These are phyloP conservation scores for Bipolaris sorokiniana DNA, from an alignment of 2,329 filamentous ascomycete species.

Conservation along the genomic window DNA sequence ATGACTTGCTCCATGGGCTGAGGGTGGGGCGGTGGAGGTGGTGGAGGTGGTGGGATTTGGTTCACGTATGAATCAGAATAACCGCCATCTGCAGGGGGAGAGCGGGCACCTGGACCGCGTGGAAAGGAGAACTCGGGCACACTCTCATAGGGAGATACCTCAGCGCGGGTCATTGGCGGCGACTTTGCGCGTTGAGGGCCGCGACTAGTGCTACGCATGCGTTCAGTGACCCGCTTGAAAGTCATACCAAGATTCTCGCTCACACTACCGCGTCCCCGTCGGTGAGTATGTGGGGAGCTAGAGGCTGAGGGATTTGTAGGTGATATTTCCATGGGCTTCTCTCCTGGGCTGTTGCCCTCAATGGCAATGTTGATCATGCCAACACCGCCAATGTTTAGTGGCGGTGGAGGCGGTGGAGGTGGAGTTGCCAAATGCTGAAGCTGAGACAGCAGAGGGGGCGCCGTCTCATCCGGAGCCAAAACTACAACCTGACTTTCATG, in stretches of 20 bases:
- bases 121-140: slow-evolving; percentile 45
- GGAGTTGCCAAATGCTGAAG: slow-evolving; percentile 65
- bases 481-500: slow-evolving; percentile 53
- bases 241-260: slow-evolving; percentile 63
- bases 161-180: slow-evolving; percentile 46
- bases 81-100: slow-evolving; percentile 36
- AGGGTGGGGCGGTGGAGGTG: slow-evolving; percentile 43
- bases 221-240: slow-evolving; percentile 58
- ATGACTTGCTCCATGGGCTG: slow-evolving; percentile 51
- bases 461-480: slow-evolving; percentile 49
- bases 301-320: slow-evolving; percentile 34
- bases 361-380: slow-evolving; percentile 56
- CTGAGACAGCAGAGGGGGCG: slow-evolving; percentile 63
- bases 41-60: slow-evolving; percentile 46
- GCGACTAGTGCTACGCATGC: slow-evolving; percentile 64
- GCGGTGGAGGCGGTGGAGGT: slow-evolving; percentile 51
- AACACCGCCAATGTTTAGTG: slow-evolving; percentile 35
- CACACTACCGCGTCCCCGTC: slow-evolving; percentile 61
- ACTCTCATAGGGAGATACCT: slow-evolving; percentile 54
- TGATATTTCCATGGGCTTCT: slow-evolving; percentile 34
- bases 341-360: slow-evolving; percentile 47
- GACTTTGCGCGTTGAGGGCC: slow-evolving; percentile 55
- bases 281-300: slow-evolving; percentile 53
- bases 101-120: slow-evolving; percentile 32
- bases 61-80: slow-evolving; percentile 37